Conservation (phyloP, 2,329 filamentous ascomycete genomes). For the Calonectria pseudoreteaudii region DNA sequence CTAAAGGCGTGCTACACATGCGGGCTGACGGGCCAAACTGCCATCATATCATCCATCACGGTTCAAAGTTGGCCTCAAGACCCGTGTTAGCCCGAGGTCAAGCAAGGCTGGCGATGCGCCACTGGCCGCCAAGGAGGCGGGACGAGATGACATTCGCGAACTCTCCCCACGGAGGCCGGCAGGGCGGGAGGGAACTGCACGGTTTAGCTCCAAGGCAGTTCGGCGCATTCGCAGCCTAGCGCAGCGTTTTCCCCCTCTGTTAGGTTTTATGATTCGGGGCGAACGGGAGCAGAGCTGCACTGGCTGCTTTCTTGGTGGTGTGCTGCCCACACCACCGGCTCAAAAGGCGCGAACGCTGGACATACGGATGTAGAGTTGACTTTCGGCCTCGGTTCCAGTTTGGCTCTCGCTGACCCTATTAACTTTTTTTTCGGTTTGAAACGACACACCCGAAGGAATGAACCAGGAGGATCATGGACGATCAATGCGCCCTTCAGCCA, state of each 20-base stretch:
- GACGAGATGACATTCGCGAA: slow-evolving; percentile 9
- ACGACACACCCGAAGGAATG: neutral
- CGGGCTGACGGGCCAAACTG: neutral
- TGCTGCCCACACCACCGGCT: neutral
- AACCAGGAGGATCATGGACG: neutral
- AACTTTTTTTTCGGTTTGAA: neutral
- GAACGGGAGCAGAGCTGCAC: neutral
- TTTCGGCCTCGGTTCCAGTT: neutral
- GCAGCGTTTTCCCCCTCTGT: neutral
- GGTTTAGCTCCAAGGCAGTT: neutral
- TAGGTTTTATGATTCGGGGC: neutral
- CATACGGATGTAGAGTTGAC: neutral
- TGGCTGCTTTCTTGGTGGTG: neutral
- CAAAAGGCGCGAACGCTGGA: neutral
- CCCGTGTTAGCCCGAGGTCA: slow-evolving; percentile 6
- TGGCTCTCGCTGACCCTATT: neutral
- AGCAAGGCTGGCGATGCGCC: neutral
- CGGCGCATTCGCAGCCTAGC: neutral
- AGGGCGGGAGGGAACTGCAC: neutral
- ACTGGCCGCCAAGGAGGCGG: slow-evolving; percentile 15
- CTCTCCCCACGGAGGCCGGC: neutral
- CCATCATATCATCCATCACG: neutral
- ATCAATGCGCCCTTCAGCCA: neutral
- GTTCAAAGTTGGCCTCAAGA: slow-evolving; percentile 6
- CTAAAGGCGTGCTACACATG: neutral